phyloP scores from a whole-genome alignment of 352 stramenopile genomes.

The Phytophthora pisi region DNA sequence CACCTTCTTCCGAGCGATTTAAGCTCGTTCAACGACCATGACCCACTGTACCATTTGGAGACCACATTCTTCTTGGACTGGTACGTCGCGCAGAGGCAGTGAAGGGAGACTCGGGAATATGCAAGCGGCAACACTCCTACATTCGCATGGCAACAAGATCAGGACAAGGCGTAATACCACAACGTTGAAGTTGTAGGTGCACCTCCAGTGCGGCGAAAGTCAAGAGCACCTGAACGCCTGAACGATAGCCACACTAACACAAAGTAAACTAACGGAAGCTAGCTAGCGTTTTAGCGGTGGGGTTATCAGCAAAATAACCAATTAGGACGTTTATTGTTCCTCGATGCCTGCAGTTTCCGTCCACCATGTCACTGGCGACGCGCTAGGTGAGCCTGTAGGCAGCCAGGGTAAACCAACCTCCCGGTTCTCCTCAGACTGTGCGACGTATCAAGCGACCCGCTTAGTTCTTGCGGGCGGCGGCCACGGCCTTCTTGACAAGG shows the following conservation, averaged over 20 bases:
- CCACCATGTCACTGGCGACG: neutral
- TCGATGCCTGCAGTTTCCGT: constrained; percentile 15
- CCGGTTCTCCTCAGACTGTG: neutral
- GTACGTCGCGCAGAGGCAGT: neutral
- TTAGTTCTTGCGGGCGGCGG: constrained; percentile 83
- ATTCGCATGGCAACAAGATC: no score
- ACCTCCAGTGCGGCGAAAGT: no score
- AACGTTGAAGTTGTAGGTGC: no score
- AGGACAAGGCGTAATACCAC: no score
- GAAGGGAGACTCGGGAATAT: no score
- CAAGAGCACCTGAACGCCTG: no score
- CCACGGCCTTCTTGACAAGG: constrained; percentile 93
- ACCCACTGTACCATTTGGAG: neutral
- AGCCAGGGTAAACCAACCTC: constrained; percentile 4
- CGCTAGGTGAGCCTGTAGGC: neutral
- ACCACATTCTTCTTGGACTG: neutral
- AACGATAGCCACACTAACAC: no score
- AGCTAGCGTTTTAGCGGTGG: constrained; percentile 5
- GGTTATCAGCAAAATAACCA: constrained; percentile 43
- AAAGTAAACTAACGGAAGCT: neutral
- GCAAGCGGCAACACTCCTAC: no score
- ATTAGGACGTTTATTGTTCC: constrained; percentile 52
- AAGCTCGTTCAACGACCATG: neutral
- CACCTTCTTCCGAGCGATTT: neutral
- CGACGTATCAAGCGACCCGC: constrained; percentile 1